A percentile compares a stretch with the other conserved stretches of the same genome.
Evolutionary conservation across 176 grass and related monocot genomes (phyloP).

Genomic region (Zoysia japonica): DNA sequence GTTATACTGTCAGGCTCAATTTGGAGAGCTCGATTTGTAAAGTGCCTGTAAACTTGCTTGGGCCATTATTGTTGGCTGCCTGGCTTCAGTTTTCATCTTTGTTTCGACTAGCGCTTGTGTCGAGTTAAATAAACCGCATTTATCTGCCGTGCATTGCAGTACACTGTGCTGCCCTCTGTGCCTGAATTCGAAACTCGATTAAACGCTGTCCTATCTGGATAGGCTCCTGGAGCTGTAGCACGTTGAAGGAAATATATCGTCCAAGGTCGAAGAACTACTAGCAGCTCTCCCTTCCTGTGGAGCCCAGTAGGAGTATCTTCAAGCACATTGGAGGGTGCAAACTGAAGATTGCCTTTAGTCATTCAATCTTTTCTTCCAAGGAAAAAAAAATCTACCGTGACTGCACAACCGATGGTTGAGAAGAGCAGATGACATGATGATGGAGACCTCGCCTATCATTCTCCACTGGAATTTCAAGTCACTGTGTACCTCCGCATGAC

Average conservation of each 20-base stretch:
- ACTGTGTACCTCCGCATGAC: background rate
- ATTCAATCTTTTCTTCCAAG: too few relatives aligned
- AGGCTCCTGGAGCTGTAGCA: conserved; percentile 87
- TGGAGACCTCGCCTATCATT: conserved; percentile 33
- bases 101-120: background rate
- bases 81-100: background rate
- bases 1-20: conserved; percentile 1
- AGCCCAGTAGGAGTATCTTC: conserved; percentile 62
- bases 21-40: background rate
- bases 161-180: too few relatives aligned
- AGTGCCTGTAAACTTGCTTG: background rate
- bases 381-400: background rate
- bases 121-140: background rate
- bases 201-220: conserved; percentile 95
- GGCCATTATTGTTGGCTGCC: background rate
- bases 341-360: conserved; percentile 34
- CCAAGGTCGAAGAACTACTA: conserved; percentile 71
- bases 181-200: background rate
- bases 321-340: conserved; percentile 68
- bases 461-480: conserved; percentile 12
- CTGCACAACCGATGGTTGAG: conserved; percentile 37
- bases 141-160: too few relatives aligned
- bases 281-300: conserved; percentile 56
- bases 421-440: conserved; percentile 39
- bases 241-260: conserved; percentile 58